phyloP scores from a whole-genome alignment of 192 early-diverging fungal genomes.

The Cladochytrium replicatum region DNA sequence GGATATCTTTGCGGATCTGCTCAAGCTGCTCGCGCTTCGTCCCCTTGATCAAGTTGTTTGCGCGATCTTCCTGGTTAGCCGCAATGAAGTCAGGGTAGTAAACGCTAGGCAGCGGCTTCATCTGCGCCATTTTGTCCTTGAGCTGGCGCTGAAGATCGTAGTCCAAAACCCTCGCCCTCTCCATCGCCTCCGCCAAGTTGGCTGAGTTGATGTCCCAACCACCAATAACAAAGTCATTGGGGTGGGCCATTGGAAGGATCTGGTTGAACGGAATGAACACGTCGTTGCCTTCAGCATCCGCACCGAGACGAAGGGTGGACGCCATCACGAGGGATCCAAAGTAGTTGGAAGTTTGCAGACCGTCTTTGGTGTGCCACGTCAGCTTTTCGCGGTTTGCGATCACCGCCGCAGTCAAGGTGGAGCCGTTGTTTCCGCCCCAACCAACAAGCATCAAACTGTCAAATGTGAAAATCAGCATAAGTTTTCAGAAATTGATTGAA shows the following conservation, averaged over 20 bases:
- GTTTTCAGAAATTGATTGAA: conserved; percentile 3
- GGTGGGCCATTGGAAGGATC: conserved; percentile 93
- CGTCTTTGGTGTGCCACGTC: conserved; percentile 88
- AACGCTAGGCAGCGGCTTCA: conserved; percentile 87
- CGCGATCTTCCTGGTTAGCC: conserved; percentile 94
- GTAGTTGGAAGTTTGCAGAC: conserved; percentile 89
- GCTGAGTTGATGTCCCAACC: conserved; percentile 93
- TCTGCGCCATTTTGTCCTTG: conserved; percentile 59
- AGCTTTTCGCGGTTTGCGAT: conserved; percentile 84
- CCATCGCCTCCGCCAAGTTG: conserved; percentile 87
- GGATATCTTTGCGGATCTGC: conserved; percentile 88
- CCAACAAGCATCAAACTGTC: conserved; percentile 94
- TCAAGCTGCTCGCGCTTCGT: conserved; percentile 88
- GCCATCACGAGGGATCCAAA: conserved; percentile 94
- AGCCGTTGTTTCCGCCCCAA: conserved; percentile 99
- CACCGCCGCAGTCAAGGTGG: conserved; percentile 92
- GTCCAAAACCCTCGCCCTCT: conserved; percentile 89
- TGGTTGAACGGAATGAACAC: conserved; percentile 87
- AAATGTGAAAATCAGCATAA: not conserved
- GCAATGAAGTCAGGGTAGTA: conserved; percentile 99
- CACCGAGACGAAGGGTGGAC: conserved; percentile 92
- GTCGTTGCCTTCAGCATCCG: conserved; percentile 69
- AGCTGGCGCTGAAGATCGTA: conserved; percentile 95
- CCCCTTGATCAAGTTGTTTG: conserved; percentile 81
- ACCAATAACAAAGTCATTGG: conserved; percentile 93